phyloP scores from a whole-genome alignment of 768 basidiomycete species.

The Trametes elegans region DNA sequence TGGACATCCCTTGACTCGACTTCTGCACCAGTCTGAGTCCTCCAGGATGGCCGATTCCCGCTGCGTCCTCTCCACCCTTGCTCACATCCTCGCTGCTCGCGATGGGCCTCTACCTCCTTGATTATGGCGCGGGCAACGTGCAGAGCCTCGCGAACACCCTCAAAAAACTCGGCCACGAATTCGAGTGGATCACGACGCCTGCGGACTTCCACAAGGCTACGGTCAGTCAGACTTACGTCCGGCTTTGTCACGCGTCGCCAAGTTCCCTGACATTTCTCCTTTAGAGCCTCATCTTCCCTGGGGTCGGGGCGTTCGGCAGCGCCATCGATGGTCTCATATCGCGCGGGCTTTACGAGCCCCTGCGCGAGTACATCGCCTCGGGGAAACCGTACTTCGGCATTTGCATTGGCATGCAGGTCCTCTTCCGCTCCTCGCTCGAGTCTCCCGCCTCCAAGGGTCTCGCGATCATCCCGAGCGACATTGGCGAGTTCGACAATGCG shows the following conservation, averaged over 20 bases:
- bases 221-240: conserved; percentile 40
- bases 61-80: not conserved
- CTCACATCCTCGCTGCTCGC: not conserved
- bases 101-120: conserved; percentile 82
- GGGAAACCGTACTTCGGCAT: conserved; percentile 96
- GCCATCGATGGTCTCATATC: conserved; percentile 75
- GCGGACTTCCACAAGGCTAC: conserved; percentile 86
- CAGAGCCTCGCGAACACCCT: conserved; percentile 93
- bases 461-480: conserved; percentile 78
- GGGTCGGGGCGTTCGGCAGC: conserved; percentile 90
- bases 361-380: conserved; percentile 77
- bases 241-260: conserved; percentile 4
- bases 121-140: conserved; percentile 96
- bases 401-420: conserved; percentile 97
- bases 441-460: conserved; percentile 68
- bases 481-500: conserved; percentile 64
- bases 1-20: conserved; percentile 15
- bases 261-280: conserved; percentile 16
- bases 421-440: conserved; percentile 86
- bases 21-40: not conserved
- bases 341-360: conserved; percentile 75
- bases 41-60: conserved; percentile 16
- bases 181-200: conserved; percentile 82
- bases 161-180: conserved; percentile 76
- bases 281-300: conserved; percentile 94